Percentiles rank a stretch among this genome's conserved stretches.
phyloP scores from a whole-genome alignment of 441 rosid species.

The Aquilaria agallochum region DNA sequence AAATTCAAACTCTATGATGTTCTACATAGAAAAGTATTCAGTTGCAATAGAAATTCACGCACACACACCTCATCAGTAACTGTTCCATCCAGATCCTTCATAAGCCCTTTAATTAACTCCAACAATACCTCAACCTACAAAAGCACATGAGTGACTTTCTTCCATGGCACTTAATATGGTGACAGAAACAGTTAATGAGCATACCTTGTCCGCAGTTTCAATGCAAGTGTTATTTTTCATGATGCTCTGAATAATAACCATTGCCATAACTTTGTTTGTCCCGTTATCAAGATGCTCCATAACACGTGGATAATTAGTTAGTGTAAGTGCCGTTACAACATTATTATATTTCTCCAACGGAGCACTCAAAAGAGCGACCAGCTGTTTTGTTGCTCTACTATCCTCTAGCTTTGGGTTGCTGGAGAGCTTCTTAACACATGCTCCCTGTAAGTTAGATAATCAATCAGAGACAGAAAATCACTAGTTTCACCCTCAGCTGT shows the following conservation, averaged over 20 bases:
- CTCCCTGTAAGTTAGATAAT: slow-evolving; percentile 31
- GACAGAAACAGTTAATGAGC: slow-evolving; percentile 13
- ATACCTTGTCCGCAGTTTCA: slow-evolving; percentile 59
- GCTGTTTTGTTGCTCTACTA: slow-evolving; percentile 55
- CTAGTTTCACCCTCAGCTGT: not conserved
- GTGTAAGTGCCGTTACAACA: slow-evolving; percentile 52
- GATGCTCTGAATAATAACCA: slow-evolving; percentile 71
- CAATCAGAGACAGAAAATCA: slow-evolving; percentile 1
- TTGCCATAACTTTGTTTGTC: slow-evolving; percentile 67
- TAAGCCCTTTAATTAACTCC: slow-evolving; percentile 63
- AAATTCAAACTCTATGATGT: slow-evolving; percentile 5
- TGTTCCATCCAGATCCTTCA: slow-evolving; percentile 55
- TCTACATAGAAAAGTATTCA: slow-evolving; percentile 3
- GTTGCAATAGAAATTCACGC: not conserved
- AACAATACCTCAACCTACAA: slow-evolving; percentile 68
- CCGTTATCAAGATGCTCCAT: slow-evolving; percentile 67
- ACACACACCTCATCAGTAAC: slow-evolving; percentile 45
- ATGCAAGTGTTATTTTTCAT: slow-evolving; percentile 56
- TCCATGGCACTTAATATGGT: slow-evolving; percentile 4
- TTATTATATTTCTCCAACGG: slow-evolving; percentile 66
- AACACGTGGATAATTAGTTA: slow-evolving; percentile 64
- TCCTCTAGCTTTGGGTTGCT: slow-evolving; percentile 53
- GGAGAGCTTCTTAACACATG: slow-evolving; percentile 52
- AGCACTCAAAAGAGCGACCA: slow-evolving; percentile 69
- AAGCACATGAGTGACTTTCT: slow-evolving; percentile 20